phyloP scores from a whole-genome alignment of 805 yeast genomes.

The Barnettozyma sucrosica region DNA sequence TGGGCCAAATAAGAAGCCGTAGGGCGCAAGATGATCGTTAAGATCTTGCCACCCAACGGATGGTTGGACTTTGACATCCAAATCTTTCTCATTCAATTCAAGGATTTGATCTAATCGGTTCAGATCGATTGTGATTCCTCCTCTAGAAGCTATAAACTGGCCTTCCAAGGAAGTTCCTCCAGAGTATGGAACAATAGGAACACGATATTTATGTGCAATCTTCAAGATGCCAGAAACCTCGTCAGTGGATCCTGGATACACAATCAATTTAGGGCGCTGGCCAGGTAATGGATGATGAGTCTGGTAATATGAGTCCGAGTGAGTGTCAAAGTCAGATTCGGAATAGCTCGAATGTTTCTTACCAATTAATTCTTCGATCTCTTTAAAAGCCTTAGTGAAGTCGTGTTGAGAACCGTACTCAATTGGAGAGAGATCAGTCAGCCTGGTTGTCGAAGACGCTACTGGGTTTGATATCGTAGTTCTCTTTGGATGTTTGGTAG shows the following conservation, averaged over 20 bases:
- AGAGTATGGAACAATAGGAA: slow-evolving; percentile 73
- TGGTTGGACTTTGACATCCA: slow-evolving; percentile 71
- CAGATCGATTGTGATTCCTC: slow-evolving; percentile 61
- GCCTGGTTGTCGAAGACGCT: slow-evolving; percentile 29
- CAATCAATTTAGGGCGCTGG: slow-evolving; percentile 53
- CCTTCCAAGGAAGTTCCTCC: slow-evolving; percentile 83
- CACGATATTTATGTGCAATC: slow-evolving; percentile 50
- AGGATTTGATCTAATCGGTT: slow-evolving; percentile 54
- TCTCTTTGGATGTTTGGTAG: not conserved
- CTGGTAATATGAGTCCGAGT: slow-evolving; percentile 54
- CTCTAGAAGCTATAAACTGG: slow-evolving; percentile 67
- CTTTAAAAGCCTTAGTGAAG: slow-evolving; percentile 34
- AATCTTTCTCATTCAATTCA: slow-evolving; percentile 52
- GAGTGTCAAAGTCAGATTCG: slow-evolving; percentile 40
- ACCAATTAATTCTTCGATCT: slow-evolving; percentile 36
- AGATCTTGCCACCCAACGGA: slow-evolving; percentile 78
- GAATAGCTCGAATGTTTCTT: slow-evolving; percentile 29
- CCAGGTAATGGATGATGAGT: slow-evolving; percentile 58
- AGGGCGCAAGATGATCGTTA: slow-evolving; percentile 42
- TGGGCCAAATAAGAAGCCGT: slow-evolving; percentile 62
- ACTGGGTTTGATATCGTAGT: not conserved
- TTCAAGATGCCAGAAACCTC: slow-evolving; percentile 61
- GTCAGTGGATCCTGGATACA: slow-evolving; percentile 59
- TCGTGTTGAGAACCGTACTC: slow-evolving; percentile 35
- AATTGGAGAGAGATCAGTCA: slow-evolving; percentile 33